Conservation (phyloP, 495 filamentous ascomycete species). For the Penicillium flavigenum region DNA sequence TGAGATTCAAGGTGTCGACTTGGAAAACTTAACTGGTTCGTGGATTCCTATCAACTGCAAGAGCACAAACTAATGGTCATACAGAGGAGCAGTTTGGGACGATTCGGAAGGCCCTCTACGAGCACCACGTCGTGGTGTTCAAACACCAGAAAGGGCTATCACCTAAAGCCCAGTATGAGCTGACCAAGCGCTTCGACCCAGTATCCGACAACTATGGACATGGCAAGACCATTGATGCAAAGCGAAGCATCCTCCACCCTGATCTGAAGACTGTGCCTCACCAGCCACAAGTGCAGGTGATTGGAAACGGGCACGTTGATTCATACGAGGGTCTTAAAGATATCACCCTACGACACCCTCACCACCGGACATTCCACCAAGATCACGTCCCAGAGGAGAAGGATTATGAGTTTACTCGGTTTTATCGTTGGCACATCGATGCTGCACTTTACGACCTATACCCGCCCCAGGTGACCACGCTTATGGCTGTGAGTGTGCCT, state of each 20-base stretch:
- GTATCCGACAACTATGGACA: conserved; percentile 64
- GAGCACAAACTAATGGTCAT: conserved; percentile 7
- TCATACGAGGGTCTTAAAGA: conserved; percentile 66
- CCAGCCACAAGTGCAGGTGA: conserved; percentile 76
- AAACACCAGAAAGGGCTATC: conserved; percentile 62
- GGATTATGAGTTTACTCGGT: conserved; percentile 66
- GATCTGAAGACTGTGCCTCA: conserved; percentile 76
- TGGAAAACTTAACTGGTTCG: conserved; percentile 58
- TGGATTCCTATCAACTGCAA: neutral
- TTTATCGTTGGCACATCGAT: conserved; percentile 80
- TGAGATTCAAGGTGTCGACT: conserved; percentile 50
- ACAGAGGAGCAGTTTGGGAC: conserved; percentile 58
- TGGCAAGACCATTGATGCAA: conserved; percentile 65
- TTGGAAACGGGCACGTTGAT: conserved; percentile 66
- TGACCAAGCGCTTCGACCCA: conserved; percentile 70
- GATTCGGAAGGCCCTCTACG: conserved; percentile 61
- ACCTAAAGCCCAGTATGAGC: conserved; percentile 66
- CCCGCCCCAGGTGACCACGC: conserved; percentile 65
- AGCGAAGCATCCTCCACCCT: conserved; percentile 69
- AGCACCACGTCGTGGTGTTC: conserved; percentile 63
- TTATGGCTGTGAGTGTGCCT: conserved; percentile 67
- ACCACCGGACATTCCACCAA: conserved; percentile 72
- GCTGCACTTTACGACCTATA: conserved; percentile 71
- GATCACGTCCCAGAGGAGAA: conserved; percentile 59
- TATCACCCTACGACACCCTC: conserved; percentile 67